Evolutionary conservation across 768 basidiomycete species (phyloP).

Genomic region (Obba rivulosa): DNA sequence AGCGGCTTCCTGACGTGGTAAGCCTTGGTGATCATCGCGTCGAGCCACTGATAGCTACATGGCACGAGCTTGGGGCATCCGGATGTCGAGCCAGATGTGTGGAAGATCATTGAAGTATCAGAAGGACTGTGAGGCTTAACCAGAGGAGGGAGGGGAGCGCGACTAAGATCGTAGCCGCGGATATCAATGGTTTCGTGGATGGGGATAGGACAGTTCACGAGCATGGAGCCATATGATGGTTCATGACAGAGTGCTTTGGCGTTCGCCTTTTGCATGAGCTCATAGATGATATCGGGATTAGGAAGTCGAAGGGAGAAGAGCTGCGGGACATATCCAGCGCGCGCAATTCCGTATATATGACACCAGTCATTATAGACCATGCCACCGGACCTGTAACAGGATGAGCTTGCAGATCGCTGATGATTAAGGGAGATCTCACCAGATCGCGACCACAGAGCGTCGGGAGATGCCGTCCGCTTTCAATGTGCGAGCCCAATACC

Average conservation of each 20-base stretch:
- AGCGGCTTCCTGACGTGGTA: constrained; percentile 42
- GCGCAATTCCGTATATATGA: constrained; percentile 64
- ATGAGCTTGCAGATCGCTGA: background rate
- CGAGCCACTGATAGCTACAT: constrained; percentile 57
- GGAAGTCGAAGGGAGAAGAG: constrained; percentile 68
- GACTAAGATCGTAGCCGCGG: constrained; percentile 31
- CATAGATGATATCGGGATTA: constrained; percentile 59
- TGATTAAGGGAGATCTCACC: constrained; percentile 36
- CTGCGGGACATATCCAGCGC: constrained; percentile 59
- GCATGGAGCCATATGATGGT: constrained; percentile 40
- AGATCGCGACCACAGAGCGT: constrained; percentile 59
- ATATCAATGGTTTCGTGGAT: constrained; percentile 38
- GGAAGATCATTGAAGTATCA: constrained; percentile 59
- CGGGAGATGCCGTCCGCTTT: constrained; percentile 35
- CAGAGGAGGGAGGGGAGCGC: constrained; percentile 39
- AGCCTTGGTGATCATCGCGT: constrained; percentile 52
- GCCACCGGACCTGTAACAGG: constrained; percentile 51
- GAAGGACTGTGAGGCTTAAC: constrained; percentile 25
- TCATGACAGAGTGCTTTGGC: constrained; percentile 63
- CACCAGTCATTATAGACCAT: constrained; percentile 62
- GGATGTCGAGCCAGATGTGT: constrained; percentile 72
- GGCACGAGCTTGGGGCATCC: constrained; percentile 73
- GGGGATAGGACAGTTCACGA: constrained; percentile 45
- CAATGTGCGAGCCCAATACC: constrained; percentile 48
- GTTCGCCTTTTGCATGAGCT: constrained; percentile 51